Evolutionary conservation across 163 green algal species (phyloP), one percentile per base, ranked within the genome.

Genomic region (Scenedesmus sp.): DNA sequence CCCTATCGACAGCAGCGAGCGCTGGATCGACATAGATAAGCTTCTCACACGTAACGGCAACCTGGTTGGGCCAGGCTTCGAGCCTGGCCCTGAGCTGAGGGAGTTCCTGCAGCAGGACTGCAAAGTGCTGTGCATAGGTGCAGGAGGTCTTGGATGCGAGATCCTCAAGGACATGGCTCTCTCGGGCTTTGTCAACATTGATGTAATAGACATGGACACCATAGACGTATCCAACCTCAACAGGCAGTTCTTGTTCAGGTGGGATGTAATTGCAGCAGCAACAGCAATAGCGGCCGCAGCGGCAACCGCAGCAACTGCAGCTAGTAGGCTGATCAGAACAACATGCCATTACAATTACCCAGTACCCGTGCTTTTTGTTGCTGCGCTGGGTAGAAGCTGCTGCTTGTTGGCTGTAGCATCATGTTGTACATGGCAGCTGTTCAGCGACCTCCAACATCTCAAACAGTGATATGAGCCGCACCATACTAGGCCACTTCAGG

Each of bases 161-260:
- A 97, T 99, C 84, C 94, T 99, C 6, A 99, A 99, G 92, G 98
- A 99, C 90, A 91, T 99, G 46, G 98, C 98, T 10, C 95, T 99
- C 16, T 97, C 95, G 3, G 98, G 98, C 10, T 99, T 99, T 95
- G 96, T 97, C 62, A 96, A 99, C 94, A 99, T 99, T 20, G 97
- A 99, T 91, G 98, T 99, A 1, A 99, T 99, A 70, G 98, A 99
- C 94, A 99, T 99, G 98, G 98, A 99, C 96, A 99, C 98, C 2
- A 99, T 99, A 54, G 98, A 99, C 93, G 97, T 99, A 1, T 99
- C 96, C 46, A 99, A 99, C 91, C 95, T 99, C 60, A 99, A 99
- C 94, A 94, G 98, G 2, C 98, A 99, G 92, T 99, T 99, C 93
- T 96, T 99, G 1, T 99, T 99, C 94, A 96, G 98, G 97, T 97